Conservation (phyloP, 1,284 basidiomycete species). For the Porogramme epimiltina region DNA sequence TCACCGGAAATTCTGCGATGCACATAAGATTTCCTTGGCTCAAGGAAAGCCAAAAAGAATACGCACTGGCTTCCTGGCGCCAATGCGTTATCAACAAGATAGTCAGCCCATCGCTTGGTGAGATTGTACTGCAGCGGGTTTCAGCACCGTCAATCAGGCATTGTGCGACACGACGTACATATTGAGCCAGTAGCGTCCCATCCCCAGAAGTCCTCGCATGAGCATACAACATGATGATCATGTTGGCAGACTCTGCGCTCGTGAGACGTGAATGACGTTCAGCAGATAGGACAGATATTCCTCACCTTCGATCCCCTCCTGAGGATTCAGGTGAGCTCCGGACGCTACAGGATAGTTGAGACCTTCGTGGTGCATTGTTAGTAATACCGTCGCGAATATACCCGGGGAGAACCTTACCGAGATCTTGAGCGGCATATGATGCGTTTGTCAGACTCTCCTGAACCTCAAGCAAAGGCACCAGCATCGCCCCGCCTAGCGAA, state of each 20-base stretch:
- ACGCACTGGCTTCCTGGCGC: not conserved
- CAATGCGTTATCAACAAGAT: not conserved
- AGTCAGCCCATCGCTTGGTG: not conserved
- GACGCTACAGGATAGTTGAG: constrained; percentile 4
- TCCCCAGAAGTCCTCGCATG: not conserved
- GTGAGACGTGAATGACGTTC: not conserved
- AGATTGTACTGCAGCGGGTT: not conserved
- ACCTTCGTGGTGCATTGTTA: not conserved
- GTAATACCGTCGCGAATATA: not conserved
- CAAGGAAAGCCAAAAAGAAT: not conserved
- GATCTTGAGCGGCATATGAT: not conserved
- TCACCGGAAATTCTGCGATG: not conserved
- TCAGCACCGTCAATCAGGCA: not conserved
- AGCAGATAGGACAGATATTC: not conserved
- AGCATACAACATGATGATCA: not conserved
- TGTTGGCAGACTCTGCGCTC: not conserved
- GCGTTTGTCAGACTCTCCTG: not conserved
- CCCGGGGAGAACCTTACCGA: not conserved
- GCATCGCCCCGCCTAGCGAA: not conserved
- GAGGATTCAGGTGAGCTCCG: not conserved
- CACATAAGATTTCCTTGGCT: constrained; percentile 39
- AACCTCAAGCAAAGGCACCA: not conserved
- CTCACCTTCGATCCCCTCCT: not conserved
- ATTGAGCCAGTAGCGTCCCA: not conserved
- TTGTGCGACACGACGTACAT: not conserved